phyloP scores from a whole-genome alignment of 108 stramenopile genomes.

The Fragilariopsis cylindrus region DNA sequence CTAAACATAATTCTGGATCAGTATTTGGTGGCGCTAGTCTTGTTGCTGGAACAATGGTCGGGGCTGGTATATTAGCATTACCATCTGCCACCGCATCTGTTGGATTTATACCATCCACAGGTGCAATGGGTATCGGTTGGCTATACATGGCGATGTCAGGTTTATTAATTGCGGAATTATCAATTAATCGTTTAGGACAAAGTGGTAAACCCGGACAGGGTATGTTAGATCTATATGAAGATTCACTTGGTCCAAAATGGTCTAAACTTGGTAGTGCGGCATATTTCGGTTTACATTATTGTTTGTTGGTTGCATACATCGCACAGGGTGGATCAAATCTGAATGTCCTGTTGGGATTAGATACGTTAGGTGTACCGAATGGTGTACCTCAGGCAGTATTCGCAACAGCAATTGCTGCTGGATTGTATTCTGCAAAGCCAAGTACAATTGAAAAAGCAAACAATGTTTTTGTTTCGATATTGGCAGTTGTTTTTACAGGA shows the following conservation, averaged over 20 bases:
- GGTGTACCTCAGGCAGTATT: slow-evolving; percentile 49
- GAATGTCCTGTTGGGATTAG: slow-evolving; percentile 34
- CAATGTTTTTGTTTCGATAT: slow-evolving; percentile 58
- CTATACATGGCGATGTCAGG: slow-evolving; percentile 86
- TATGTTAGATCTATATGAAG: slow-evolving; percentile 62
- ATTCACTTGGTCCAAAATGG: slow-evolving; percentile 39
- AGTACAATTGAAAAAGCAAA: slow-evolving; percentile 50
- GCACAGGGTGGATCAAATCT: slow-evolving; percentile 77
- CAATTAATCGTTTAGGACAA: slow-evolving; percentile 66
- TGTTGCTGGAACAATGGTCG: slow-evolving; percentile 74
- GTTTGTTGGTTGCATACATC: slow-evolving; percentile 83
- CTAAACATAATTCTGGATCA: slow-evolving; percentile 42
- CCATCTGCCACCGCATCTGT: slow-evolving; percentile 73
- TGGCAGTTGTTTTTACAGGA: slow-evolving; percentile 54
- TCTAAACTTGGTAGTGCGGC: slow-evolving; percentile 61
- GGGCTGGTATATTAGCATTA: slow-evolving; percentile 76
- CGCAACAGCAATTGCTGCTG: slow-evolving; percentile 36
- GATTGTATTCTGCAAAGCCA: slow-evolving; percentile 37
- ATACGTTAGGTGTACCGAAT: slow-evolving; percentile 7
- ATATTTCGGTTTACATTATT: slow-evolving; percentile 84
- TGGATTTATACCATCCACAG: slow-evolving; percentile 72
- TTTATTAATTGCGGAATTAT: slow-evolving; percentile 84
- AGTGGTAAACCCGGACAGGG: slow-evolving; percentile 63
- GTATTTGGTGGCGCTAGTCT: slow-evolving; percentile 70
- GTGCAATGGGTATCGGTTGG: slow-evolving; percentile 69